Percentiles rank a stretch among this genome's conserved stretches.
These are phyloP conservation scores for Nicotiana sylvestris DNA, from an alignment of 257 asterid genomes.

Conservation along the genomic window DNA sequence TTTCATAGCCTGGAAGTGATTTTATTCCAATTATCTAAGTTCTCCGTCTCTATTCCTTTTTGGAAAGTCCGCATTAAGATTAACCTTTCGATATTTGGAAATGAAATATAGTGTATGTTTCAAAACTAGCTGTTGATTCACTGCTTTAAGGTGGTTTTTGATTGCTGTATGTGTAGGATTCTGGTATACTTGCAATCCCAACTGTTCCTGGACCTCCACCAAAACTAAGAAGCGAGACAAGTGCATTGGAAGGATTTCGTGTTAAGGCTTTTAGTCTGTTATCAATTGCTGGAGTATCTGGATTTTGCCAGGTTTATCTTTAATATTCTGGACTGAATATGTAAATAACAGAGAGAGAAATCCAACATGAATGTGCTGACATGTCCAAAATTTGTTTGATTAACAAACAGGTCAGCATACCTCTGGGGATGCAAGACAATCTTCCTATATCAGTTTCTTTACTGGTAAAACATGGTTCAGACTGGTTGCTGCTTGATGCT, in stretches of 20 bases:
- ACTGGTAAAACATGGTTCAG: conserved; percentile 76
- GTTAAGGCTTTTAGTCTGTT: conserved; percentile 79
- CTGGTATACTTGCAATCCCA: conserved; percentile 72
- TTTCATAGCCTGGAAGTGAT: too few relatives aligned
- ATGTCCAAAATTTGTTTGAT: conserved; percentile 1
- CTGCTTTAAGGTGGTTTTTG: background rate
- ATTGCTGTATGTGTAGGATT: conserved; percentile 35
- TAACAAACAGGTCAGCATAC: conserved; percentile 65
- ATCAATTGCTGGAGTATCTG: conserved; percentile 88
- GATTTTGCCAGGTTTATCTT: conserved; percentile 71
- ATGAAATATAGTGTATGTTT: too few relatives aligned
- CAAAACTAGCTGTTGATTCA: too few relatives aligned
- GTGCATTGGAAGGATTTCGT: conserved; percentile 58
- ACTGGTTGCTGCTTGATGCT: conserved; percentile 56
- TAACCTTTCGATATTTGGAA: too few relatives aligned
- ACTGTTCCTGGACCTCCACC: conserved; percentile 93
- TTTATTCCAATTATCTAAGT: too few relatives aligned
- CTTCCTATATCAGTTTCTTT: conserved; percentile 74
- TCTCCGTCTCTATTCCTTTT: too few relatives aligned
- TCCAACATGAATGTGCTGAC: background rate
- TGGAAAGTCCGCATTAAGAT: too few relatives aligned
- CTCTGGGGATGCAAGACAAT: conserved; percentile 57
- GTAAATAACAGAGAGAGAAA: background rate
- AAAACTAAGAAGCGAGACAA: conserved; percentile 58
- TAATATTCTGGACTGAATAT: background rate